Evolutionary conservation across 1,284 basidiomycete genomes (phyloP), one percentile per base, ranked within the genome.

Genomic region (Apiotrichum gamsii): DNA sequence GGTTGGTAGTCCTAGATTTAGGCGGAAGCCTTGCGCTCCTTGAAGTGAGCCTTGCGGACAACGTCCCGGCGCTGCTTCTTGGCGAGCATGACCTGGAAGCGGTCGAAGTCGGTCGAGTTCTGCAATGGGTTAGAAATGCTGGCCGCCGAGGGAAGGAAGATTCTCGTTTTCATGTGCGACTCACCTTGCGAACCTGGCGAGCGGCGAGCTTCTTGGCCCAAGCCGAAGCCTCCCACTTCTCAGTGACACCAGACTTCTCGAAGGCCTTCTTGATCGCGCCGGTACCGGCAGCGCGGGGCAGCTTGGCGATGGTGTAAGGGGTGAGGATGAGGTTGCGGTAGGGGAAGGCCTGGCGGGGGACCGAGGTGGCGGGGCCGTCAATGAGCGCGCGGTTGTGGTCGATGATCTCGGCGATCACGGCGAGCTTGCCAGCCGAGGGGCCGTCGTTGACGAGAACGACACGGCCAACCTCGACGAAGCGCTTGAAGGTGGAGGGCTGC

Each of bases 381-480:
- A 97, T 84, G 72, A 98, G 82, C 41, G 93, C 94, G 73, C 91
- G 83, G 81, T 93, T 95, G 82, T 97, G 94, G 82, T 98, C 95
- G 61, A 98, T 90, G 75, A 98, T 91, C 77, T 97, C 93, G 53
- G 83, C 83, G 70, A 98, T 93, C 62, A 91, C 87, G 57, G 95
- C 95, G 69, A 96, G 87, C 75, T 86, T 87, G 66, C 91, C 90
- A 52, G 83, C 79, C 53, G 77, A 81, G 54, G 87, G 87, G 57
- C 93, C 94, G 58, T 85, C 76, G 75, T 87, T 89, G 77, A 97
- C 80, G 77, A 97, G 89, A 74, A 97, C 90, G 61, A 97, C 93
- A 86, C 94, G 89, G 74, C 93, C 94, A 72, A 96, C 90, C 82
- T 97, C 88, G 73, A 97, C 93, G 77, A 93, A 96, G 59, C 90